Evolutionary conservation across 2,329 filamentous ascomycete genomes (phyloP).

Genomic region (Bipolaris sorokiniana): DNA sequence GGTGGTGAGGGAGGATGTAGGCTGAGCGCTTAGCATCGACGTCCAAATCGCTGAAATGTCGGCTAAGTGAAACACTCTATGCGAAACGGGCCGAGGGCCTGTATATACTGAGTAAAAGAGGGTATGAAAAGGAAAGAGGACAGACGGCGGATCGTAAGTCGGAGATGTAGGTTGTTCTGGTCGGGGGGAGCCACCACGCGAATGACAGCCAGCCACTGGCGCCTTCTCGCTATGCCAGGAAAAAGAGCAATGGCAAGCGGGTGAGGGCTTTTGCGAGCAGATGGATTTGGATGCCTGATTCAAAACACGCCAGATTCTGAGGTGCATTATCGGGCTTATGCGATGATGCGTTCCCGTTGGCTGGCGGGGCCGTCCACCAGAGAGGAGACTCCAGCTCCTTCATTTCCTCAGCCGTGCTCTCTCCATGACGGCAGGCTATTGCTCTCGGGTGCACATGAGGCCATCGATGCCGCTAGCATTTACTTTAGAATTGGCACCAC

Average conservation of each 20-base stretch:
- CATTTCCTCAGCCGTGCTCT: conserved; percentile 34
- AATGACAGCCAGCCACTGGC: conserved; percentile 35
- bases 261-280: conserved; percentile 9
- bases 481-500: background rate
- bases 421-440: conserved; percentile 10
- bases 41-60: conserved; percentile 35
- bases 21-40: conserved; percentile 43
- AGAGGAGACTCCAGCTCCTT: conserved; percentile 32
- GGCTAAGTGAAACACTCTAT: conserved; percentile 39
- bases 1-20: conserved; percentile 32
- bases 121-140: conserved; percentile 23
- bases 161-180: conserved; percentile 20
- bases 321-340: conserved; percentile 31
- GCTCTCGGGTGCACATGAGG: conserved; percentile 14
- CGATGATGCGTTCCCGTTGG: conserved; percentile 35
- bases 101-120: conserved; percentile 29
- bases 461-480: conserved; percentile 13
- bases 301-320: conserved; percentile 39
- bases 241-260: conserved; percentile 28
- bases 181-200: conserved; percentile 28
- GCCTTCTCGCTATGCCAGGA: conserved; percentile 23
- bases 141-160: conserved; percentile 21
- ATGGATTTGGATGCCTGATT: conserved; percentile 29
- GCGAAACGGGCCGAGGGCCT: conserved; percentile 31
- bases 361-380: conserved; percentile 25